These are phyloP conservation scores for Scutellospora calospora DNA, from an alignment of 371 early-diverging fungal species.

Conservation along the genomic window DNA sequence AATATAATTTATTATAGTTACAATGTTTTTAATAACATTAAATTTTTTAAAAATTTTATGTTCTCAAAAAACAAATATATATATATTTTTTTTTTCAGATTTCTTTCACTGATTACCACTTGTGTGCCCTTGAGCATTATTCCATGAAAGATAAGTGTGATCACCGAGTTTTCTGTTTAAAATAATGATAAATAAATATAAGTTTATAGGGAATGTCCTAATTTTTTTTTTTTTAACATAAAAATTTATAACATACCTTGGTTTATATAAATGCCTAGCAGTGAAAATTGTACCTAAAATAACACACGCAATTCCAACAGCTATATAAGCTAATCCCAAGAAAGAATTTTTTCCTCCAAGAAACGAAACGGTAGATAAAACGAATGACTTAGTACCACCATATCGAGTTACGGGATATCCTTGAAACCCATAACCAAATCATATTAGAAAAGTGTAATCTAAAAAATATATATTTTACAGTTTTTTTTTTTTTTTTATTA, in stretches of 20 bases:
- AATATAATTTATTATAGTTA: too few relatives aligned
- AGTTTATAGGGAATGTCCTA: too few relatives aligned
- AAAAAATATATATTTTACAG: not conserved
- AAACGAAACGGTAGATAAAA: slow-evolving; percentile 89
- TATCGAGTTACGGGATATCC: slow-evolving; percentile 84
- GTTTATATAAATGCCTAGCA: slow-evolving; percentile 85
- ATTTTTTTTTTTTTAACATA: too few relatives aligned
- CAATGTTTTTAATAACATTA: too few relatives aligned
- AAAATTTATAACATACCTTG: slow-evolving; percentile 72
- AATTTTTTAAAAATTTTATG: too few relatives aligned
- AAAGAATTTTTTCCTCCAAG: slow-evolving; percentile 96
- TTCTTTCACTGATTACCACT: too few relatives aligned
- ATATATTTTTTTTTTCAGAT: too few relatives aligned
- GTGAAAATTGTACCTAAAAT: slow-evolving; percentile 88
- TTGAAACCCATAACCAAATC: slow-evolving; percentile 46
- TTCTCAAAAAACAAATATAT: too few relatives aligned
- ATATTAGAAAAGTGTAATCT: not conserved
- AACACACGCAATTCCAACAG: slow-evolving; percentile 86
- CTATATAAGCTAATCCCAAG: slow-evolving; percentile 92
- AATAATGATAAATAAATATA: slow-evolving; percentile 28
- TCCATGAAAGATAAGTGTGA: slow-evolving; percentile 94
- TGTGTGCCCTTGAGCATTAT: slow-evolving; percentile 71
- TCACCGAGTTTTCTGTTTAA: slow-evolving; percentile 87
- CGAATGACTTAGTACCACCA: slow-evolving; percentile 92
- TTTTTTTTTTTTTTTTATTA: not conserved